Evolutionary conservation across 2,329 filamentous ascomycete genomes (phyloP).

Genomic region (Calonectria pseudoturangicola): DNA sequence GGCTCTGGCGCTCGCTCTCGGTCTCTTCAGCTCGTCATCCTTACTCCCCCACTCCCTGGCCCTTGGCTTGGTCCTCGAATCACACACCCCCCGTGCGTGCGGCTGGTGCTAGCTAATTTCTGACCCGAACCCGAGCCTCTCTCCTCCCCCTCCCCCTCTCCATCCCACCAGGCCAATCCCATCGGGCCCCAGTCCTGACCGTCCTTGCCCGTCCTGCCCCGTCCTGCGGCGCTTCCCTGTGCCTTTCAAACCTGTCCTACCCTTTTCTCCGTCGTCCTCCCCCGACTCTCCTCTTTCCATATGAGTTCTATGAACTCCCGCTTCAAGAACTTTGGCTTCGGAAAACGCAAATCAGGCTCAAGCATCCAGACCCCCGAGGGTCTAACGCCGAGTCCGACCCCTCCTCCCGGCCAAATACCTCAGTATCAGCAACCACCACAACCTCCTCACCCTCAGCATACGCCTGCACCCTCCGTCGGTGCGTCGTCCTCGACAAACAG

Average conservation of each 20-base stretch:
- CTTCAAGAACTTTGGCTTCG: conserved; percentile 87
- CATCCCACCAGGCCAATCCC: conserved; percentile 48
- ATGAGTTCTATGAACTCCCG: conserved; percentile 89
- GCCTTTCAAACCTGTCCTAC: conserved; percentile 53
- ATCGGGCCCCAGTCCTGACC: conserved; percentile 41
- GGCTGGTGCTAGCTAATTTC: conserved; percentile 53
- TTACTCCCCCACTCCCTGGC: conserved; percentile 32
- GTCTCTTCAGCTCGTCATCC: conserved; percentile 32
- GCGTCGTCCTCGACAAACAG: conserved; percentile 67
- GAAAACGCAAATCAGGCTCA: conserved; percentile 84
- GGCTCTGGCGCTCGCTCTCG: conserved; percentile 13
- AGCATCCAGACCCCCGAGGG: conserved; percentile 73
- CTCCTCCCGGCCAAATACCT: conserved; percentile 70
- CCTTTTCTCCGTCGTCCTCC: conserved; percentile 52
- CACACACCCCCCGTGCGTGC: conserved; percentile 41
- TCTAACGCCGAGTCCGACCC: conserved; percentile 56
- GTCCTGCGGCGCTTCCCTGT: conserved; percentile 48
- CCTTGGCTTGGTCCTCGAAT: conserved; percentile 28
- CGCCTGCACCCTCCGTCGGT: conserved; percentile 59
- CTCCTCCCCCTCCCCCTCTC: conserved; percentile 45
- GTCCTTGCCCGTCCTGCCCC: conserved; percentile 48
- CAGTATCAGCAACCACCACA: conserved; percentile 62
- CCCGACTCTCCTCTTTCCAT: conserved; percentile 59
- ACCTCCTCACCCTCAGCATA: conserved; percentile 46
- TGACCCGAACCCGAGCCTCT: conserved; percentile 51